Evolutionary conservation across 345 rosid species (phyloP).

Genomic region (Eucalyptus tenuipes): DNA sequence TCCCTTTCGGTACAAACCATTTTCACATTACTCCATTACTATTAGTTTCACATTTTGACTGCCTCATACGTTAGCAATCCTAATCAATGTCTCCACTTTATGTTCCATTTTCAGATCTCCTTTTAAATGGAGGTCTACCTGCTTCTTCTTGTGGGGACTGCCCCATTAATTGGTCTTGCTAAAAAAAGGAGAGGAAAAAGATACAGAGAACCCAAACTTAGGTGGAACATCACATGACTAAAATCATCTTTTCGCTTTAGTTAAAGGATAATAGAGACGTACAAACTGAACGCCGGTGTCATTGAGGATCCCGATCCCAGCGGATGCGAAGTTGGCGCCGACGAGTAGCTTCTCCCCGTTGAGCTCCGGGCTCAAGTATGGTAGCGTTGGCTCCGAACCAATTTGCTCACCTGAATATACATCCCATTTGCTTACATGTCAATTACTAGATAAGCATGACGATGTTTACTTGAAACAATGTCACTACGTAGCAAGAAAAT

Average conservation of each 20-base stretch:
- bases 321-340: slow-evolving; percentile 53
- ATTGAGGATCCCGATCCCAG: slow-evolving; percentile 41
- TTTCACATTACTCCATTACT: neutral
- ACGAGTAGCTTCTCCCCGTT: slow-evolving; percentile 20
- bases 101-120: neutral
- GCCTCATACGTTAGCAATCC: neutral
- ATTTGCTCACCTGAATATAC: slow-evolving; percentile 19
- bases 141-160: neutral
- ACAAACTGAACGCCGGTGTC: slow-evolving; percentile 50
- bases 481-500: neutral
- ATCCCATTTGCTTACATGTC: neutral
- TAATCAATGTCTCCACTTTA: neutral
- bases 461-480: neutral
- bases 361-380: slow-evolving; percentile 37
- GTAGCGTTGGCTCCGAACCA: slow-evolving; percentile 27
- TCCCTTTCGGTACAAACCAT: neutral
- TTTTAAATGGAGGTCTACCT: neutral
- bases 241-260: neutral
- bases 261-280: neutral
- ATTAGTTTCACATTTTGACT: neutral
- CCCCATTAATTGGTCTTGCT: neutral
- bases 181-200: neutral
- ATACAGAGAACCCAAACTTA: neutral
- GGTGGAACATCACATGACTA: neutral
- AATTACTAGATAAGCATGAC: neutral